A percentile compares a stretch with the other conserved stretches of the same genome.
Evolutionary conservation across 1,284 basidiomycete species (phyloP).

Genomic region (Naganishia liquefaciens): DNA sequence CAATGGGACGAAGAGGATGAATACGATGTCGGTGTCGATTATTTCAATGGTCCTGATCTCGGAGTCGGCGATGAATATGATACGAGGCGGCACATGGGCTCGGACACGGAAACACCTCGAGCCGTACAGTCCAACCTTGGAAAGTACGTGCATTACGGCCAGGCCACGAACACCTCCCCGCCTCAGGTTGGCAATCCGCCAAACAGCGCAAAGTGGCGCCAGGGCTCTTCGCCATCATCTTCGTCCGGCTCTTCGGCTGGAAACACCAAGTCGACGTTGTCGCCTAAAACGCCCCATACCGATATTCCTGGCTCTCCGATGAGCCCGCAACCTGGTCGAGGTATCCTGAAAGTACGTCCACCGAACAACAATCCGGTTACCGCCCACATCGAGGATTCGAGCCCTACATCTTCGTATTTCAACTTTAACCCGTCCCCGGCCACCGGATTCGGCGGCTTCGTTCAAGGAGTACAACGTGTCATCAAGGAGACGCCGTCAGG

Average conservation of each 20-base stretch:
- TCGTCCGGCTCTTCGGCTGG: conserved; percentile 27
- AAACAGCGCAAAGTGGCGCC: conserved; percentile 49
- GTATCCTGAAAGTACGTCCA: conserved; percentile 51
- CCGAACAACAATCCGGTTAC: conserved; percentile 33
- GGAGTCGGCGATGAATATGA: conserved; percentile 48
- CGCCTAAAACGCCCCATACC: conserved; percentile 7
- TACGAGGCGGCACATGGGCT: conserved; percentile 32
- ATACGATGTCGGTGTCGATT: conserved; percentile 58
- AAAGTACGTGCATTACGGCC: conserved; percentile 32
- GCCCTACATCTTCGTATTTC: conserved; percentile 46
- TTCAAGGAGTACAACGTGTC: conserved; percentile 29
- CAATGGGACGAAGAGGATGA: conserved; percentile 58
- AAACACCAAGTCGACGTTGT: conserved; percentile 14
- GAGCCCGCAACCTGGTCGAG: conserved; percentile 40
- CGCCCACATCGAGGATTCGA: conserved; percentile 26
- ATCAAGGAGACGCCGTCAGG: conserved; percentile 30
- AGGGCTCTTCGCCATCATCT: conserved; percentile 29
- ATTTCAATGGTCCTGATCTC: conserved; percentile 64
- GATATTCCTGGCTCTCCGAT: conserved; percentile 25
- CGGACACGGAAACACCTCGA: conserved; percentile 30
- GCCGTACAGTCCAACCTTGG: conserved; percentile 32
- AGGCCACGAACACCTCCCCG: conserved; percentile 37
- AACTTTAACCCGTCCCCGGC: conserved; percentile 54
- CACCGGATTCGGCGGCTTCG: conserved; percentile 48
- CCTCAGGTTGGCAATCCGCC: conserved; percentile 46